phyloP scores from a whole-genome alignment of 2,329 filamentous ascomycete species.

The Geoglossum cookeanum region DNA sequence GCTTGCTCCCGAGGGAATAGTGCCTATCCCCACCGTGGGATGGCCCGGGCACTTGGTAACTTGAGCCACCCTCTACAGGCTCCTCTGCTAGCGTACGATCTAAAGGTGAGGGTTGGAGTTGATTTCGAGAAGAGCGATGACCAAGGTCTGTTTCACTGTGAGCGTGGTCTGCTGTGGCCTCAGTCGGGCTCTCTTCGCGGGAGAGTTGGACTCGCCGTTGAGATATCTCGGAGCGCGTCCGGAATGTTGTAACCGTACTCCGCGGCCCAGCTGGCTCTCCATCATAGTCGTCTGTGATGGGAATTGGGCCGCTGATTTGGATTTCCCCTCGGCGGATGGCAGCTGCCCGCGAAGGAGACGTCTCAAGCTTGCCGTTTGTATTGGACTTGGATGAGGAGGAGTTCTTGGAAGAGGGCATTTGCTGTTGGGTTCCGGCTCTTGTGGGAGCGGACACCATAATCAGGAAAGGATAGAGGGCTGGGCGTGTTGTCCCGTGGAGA shows the following conservation, averaged over 20 bases:
- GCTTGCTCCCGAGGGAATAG: neutral
- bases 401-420: neutral
- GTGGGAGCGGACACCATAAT: neutral
- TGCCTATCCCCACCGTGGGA: neutral
- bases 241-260: neutral
- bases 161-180: neutral
- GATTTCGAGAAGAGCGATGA: neutral
- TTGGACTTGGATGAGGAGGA: neutral
- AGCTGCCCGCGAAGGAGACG: neutral
- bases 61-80: neutral
- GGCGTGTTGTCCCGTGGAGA: neutral
- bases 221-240: neutral
- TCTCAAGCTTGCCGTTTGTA: neutral
- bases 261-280: neutral
- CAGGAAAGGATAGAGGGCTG: neutral
- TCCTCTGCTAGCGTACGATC: neutral
- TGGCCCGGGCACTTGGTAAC: neutral
- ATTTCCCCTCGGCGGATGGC: constrained; percentile 4
- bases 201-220: neutral
- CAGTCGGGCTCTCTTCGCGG: constrained; percentile 1
- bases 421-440: neutral
- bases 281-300: constrained; percentile 1
- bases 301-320: constrained; percentile 5
- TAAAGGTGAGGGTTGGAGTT: neutral
- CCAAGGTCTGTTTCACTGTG: neutral